Evolutionary conservation across 2,329 filamentous ascomycete species (phyloP).

Genomic region (Cladosporium velox): DNA sequence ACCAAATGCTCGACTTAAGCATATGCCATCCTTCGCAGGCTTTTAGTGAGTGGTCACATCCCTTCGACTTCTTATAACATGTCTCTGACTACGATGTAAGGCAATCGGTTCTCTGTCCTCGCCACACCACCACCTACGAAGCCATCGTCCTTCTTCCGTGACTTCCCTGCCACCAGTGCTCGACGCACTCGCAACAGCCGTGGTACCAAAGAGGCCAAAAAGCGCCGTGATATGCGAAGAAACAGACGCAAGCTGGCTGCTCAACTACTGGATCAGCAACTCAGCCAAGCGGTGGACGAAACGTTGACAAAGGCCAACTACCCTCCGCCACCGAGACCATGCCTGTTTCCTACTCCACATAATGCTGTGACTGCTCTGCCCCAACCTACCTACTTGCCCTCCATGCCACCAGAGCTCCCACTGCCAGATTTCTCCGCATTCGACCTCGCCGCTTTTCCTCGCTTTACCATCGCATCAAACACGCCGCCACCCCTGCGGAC

Average conservation of each 20-base stretch:
- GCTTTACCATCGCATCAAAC: slow-evolving; percentile 19
- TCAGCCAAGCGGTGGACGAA: slow-evolving; percentile 33
- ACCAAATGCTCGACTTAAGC: slow-evolving; percentile 31
- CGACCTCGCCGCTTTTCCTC: slow-evolving; percentile 26
- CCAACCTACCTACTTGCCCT: slow-evolving; percentile 1
- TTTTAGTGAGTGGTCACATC: slow-evolving; percentile 24
- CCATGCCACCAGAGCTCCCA: slow-evolving; percentile 31
- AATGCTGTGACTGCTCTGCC: not conserved
- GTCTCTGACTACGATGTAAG: slow-evolving; percentile 19
- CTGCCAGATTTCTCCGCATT: slow-evolving; percentile 28
- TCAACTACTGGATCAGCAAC: slow-evolving; percentile 35
- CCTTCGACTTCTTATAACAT: slow-evolving; percentile 1
- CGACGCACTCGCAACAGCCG: slow-evolving; percentile 33
- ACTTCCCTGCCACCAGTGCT: slow-evolving; percentile 22
- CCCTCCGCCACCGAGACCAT: slow-evolving; percentile 20
- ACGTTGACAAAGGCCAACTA: slow-evolving; percentile 29
- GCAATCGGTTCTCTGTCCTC: slow-evolving; percentile 34
- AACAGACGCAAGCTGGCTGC: slow-evolving; percentile 31
- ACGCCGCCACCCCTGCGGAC: slow-evolving; percentile 20
- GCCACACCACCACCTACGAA: slow-evolving; percentile 22
- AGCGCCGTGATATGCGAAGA: slow-evolving; percentile 34
- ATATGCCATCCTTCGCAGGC: slow-evolving; percentile 29
- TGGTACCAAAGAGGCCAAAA: slow-evolving; percentile 35
- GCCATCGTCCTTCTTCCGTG: slow-evolving; percentile 17
- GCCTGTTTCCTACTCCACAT: slow-evolving; percentile 13